Evolutionary conservation across 176 grass and related monocot genomes (phyloP).

Genomic region (Dactylis glomerata): DNA sequence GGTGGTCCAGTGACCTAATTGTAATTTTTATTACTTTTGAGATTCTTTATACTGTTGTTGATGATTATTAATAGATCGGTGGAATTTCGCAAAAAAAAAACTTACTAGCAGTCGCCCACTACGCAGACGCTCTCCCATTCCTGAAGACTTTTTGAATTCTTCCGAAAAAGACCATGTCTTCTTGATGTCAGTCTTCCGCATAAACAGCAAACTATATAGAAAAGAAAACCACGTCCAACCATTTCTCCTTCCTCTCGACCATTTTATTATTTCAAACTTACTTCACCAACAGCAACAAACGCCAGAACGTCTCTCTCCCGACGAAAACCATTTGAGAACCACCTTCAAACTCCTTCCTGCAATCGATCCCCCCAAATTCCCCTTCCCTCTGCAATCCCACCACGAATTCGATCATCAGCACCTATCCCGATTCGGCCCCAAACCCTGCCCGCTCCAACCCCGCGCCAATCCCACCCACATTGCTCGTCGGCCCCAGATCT

Average conservation of each 20-base stretch:
- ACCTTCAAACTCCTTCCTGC: not conserved
- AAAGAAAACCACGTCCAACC: not conserved
- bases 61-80: no score
- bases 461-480: slow-evolving; percentile 11
- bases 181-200: not conserved
- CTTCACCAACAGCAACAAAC: slow-evolving; percentile 13
- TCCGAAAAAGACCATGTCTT: not conserved
- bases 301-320: slow-evolving; percentile 1
- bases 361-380: not conserved
- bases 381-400: not conserved
- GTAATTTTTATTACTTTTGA: no score
- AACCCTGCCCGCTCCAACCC: slow-evolving; percentile 7
- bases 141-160: not conserved
- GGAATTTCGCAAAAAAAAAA: no score
- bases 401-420: slow-evolving; percentile 8
- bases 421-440: slow-evolving; percentile 24
- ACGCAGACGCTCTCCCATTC: not conserved
- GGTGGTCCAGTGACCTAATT: no score
- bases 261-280: slow-evolving; percentile 28
- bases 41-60: no score
- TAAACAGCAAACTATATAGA: not conserved
- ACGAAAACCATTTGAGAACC: slow-evolving; percentile 42
- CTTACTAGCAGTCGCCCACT: not conserved
- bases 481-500: slow-evolving; percentile 31
- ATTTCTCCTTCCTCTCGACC: not conserved